phyloP scores from a whole-genome alignment of 2,329 filamentous ascomycete species.

The Thielaviopsis punctulata region DNA sequence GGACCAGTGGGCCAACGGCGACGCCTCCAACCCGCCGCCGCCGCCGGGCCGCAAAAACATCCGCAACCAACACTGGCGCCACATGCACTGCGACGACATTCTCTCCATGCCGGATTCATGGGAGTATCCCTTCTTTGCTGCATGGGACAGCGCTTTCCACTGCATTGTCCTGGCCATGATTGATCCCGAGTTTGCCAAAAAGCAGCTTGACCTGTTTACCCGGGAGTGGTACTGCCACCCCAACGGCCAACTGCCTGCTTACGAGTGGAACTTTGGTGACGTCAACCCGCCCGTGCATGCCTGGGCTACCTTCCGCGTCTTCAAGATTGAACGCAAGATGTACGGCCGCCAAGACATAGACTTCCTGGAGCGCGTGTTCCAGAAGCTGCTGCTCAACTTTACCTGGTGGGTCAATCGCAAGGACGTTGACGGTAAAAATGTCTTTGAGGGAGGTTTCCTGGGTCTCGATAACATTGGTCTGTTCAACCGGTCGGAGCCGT shows the following conservation, averaged over 20 bases:
- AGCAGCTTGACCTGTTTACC: slow-evolving; percentile 89
- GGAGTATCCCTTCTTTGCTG: slow-evolving; percentile 97
- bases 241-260: slow-evolving; percentile 84
- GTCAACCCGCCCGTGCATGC: slow-evolving; percentile 94
- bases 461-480: slow-evolving; percentile 93
- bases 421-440: slow-evolving; percentile 84
- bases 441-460: slow-evolving; percentile 91
- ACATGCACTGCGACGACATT: slow-evolving; percentile 88
- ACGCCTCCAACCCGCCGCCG: slow-evolving; percentile 74
- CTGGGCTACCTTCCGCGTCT: slow-evolving; percentile 86
- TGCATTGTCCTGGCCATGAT: slow-evolving; percentile 95
- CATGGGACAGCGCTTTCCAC: slow-evolving; percentile 95
- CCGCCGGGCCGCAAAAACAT: slow-evolving; percentile 63
- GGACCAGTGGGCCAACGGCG: slow-evolving; percentile 95
- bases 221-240: slow-evolving; percentile 98
- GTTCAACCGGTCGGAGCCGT: slow-evolving; percentile 89
- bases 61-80: slow-evolving; percentile 81
- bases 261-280: slow-evolving; percentile 95
- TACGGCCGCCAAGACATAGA: slow-evolving; percentile 90
- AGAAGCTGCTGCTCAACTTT: slow-evolving; percentile 89
- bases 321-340: slow-evolving; percentile 97
- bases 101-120: slow-evolving; percentile 96
- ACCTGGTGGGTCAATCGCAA: slow-evolving; percentile 99
- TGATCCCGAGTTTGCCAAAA: slow-evolving; percentile 94
- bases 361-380: slow-evolving; percentile 90